Evolutionary conservation across 306 rosid genomes (phyloP).

Genomic region (Senna siamea): DNA sequence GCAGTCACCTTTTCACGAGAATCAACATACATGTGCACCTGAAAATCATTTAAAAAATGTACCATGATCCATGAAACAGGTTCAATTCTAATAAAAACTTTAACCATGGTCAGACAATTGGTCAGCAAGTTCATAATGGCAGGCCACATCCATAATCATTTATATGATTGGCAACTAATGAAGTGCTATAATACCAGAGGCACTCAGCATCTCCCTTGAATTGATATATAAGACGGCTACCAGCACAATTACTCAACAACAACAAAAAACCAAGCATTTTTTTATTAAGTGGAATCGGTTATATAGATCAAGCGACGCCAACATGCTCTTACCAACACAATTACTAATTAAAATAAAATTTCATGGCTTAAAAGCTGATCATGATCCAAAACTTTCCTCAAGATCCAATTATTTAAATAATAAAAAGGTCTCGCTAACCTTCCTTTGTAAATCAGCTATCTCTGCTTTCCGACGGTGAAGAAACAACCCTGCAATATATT

Average conservation of each 20-base stretch:
- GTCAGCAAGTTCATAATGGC: background rate
- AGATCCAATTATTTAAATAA: constrained; percentile 20
- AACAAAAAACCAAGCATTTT: too few species aligned
- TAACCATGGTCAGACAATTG: background rate
- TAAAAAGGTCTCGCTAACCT: constrained; percentile 55
- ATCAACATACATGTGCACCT: constrained; percentile 88
- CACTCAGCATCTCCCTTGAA: constrained; percentile 7
- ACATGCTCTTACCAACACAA: too few species aligned
- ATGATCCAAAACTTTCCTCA: constrained; percentile 20
- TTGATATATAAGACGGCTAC: too few species aligned
- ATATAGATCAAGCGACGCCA: too few species aligned
- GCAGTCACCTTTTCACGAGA: constrained; percentile 92
- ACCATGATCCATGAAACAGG: constrained; percentile 1
- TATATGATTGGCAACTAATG: background rate
- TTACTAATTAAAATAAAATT: constrained; percentile 34
- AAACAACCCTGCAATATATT: constrained; percentile 76
- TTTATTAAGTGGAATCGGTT: too few species aligned
- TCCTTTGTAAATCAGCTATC: constrained; percentile 56
- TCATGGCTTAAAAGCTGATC: constrained; percentile 21
- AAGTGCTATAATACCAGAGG: background rate
- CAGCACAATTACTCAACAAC: too few species aligned
- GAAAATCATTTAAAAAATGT: constrained; percentile 30
- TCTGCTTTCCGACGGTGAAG: constrained; percentile 91
- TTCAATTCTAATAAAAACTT: constrained; percentile 9
- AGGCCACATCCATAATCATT: constrained; percentile 5